These are phyloP conservation scores for Amanita thiersii DNA, from an alignment of 768 basidiomycete genomes.

Conservation along the genomic window DNA sequence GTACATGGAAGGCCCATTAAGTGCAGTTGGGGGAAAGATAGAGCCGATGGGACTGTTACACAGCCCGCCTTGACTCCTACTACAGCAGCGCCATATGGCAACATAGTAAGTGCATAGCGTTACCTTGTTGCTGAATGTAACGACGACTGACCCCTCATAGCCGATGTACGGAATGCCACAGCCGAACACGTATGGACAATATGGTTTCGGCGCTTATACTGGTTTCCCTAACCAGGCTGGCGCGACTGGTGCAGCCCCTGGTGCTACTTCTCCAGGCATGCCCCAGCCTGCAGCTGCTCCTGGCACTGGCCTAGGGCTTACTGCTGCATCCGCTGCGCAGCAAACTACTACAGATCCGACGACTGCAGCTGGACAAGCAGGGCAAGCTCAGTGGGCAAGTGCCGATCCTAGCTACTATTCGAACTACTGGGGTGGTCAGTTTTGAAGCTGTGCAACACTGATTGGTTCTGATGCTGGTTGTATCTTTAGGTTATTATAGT, in stretches of 20 bases:
- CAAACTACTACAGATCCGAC: slow-evolving; percentile 49
- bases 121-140: slow-evolving; percentile 2
- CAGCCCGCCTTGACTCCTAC: slow-evolving; percentile 54
- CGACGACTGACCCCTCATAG: slow-evolving; percentile 24
- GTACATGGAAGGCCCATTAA: slow-evolving; percentile 97
- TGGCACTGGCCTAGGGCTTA: slow-evolving; percentile 46
- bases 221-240: slow-evolving; percentile 58
- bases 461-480: slow-evolving; percentile 11
- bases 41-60: slow-evolving; percentile 61
- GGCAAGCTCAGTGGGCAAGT: slow-evolving; percentile 71
- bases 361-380: slow-evolving; percentile 45
- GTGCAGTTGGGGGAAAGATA: slow-evolving; percentile 98
- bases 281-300: slow-evolving; percentile 47
- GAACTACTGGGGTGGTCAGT: slow-evolving; percentile 79
- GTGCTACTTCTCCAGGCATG: slow-evolving; percentile 51
- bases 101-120: slow-evolving; percentile 50
- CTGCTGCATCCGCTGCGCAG: slow-evolving; percentile 42
- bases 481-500: slow-evolving; percentile 63
- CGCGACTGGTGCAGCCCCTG: slow-evolving; percentile 37
- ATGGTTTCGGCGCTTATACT: slow-evolving; percentile 68
- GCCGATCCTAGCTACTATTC: slow-evolving; percentile 74
- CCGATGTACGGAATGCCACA: slow-evolving; percentile 91
- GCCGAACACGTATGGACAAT: slow-evolving; percentile 70
- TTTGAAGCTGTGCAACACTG: neutral
- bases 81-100: slow-evolving; percentile 62